These are phyloP conservation scores for Microthyrium microscopicum DNA, from an alignment of 2,329 filamentous ascomycete genomes.

Conservation along the genomic window DNA sequence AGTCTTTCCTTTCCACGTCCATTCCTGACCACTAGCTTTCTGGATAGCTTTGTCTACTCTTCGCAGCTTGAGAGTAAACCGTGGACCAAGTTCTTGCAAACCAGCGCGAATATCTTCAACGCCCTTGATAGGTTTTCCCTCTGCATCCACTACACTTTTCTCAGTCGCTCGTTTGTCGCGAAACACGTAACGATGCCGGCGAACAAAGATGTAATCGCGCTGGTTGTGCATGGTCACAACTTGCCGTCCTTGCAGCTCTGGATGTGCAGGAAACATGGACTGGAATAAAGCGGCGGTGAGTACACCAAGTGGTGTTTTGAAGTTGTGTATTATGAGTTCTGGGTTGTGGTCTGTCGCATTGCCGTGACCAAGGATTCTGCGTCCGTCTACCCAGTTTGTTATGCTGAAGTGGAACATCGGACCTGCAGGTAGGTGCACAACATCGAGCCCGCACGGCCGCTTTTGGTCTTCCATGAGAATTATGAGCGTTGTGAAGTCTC, in stretches of 20 bases:
- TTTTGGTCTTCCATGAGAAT: conserved; percentile 85
- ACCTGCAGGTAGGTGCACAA: conserved; percentile 68
- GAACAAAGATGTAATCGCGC: conserved; percentile 87
- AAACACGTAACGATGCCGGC: conserved; percentile 83
- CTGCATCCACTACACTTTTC: conserved; percentile 65
- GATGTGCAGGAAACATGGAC: conserved; percentile 60
- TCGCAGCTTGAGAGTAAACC: conserved; percentile 72
- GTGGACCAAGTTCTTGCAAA: conserved; percentile 76
- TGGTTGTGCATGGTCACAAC: conserved; percentile 90
- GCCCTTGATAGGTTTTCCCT: conserved; percentile 70
- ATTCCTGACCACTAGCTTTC: conserved; percentile 62
- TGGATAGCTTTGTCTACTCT: conserved; percentile 82
- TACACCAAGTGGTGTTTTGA: conserved; percentile 80
- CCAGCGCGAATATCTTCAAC: conserved; percentile 75
- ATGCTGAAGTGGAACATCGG: conserved; percentile 90
- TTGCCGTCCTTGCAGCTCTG: conserved; percentile 72
- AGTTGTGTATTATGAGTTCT: conserved; percentile 83
- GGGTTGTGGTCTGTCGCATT: conserved; percentile 82
- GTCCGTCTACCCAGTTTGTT: conserved; percentile 78
- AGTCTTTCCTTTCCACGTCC: conserved; percentile 93
- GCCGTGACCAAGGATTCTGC: conserved; percentile 75
- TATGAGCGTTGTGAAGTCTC: conserved; percentile 68
- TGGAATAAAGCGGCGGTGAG: conserved; percentile 70
- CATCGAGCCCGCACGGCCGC: conserved; percentile 61
- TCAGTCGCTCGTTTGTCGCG: conserved; percentile 74